Base-by-base conservation (phyloP, 176 grass and related monocot genomes). In the Aechmea fasciata region DNA sequence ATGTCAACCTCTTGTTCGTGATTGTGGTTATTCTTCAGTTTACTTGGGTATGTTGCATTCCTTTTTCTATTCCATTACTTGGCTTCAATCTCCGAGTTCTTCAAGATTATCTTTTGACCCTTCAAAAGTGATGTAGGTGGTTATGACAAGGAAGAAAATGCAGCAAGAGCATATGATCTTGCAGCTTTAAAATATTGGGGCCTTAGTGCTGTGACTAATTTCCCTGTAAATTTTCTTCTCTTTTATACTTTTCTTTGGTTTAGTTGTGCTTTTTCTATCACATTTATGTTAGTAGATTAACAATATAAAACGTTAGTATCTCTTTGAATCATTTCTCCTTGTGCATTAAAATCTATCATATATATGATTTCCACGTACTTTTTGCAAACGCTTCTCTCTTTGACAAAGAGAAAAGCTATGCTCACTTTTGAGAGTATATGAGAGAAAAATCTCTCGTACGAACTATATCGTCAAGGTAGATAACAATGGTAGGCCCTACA, bases 101-200 rank as follows among this genome's bases (percentile, higher is more conserved):
- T 15, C 20, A 18, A 61, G 15, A 22, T 20, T 18, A 15, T 61
- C 10, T 9, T 18, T 2, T 64, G 73, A 69, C 15, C 73, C 59
- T n/a, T 64, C 72, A 50, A 57, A 47, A 20, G 9, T 1, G 75
- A 9, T 81, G 66, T 68, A 96, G 92, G 93, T 85, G 93, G 93
- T 29, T 97, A 92, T 68, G 93, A 97, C 49, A 87, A 83, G 70
- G 93, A 97, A 87, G 89, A 97, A 57, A 87, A 83, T 17, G 93
- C 93, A 50, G 93, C 89, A 49, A 90, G 86, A 61, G 93, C 93
- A 20, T 97, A 97, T 75, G 93, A 97, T 77, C 55, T 97, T 62
- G 89, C 86, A 4, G 89, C 86, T 85, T 71, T 97, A 41, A 97
- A 92, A 78, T 97, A 92, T 55, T 97, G 93, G 93, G 93, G 89